Evolutionary conservation across 768 basidiomycete species (phyloP).

Genomic region (Russula virescens): DNA sequence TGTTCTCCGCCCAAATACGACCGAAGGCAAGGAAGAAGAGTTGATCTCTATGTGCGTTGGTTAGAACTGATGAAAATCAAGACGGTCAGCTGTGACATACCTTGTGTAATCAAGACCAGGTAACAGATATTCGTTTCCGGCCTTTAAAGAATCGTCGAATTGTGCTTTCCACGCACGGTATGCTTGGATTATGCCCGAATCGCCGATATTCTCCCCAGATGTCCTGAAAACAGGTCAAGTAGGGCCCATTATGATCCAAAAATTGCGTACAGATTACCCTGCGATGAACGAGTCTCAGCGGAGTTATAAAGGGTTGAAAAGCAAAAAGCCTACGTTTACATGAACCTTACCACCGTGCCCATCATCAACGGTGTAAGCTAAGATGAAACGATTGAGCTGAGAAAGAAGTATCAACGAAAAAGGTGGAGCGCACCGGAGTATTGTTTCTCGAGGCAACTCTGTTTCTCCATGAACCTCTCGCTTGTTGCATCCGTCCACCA

Average conservation of each 20-base stretch:
- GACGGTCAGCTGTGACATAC: constrained; percentile 33
- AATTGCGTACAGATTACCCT: constrained; percentile 71
- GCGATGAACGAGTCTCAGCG: constrained; percentile 1
- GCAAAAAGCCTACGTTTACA: constrained; percentile 63
- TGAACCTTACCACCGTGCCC: constrained; percentile 78
- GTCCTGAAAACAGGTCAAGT: constrained; percentile 44
- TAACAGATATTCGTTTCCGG: constrained; percentile 64
- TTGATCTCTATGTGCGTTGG: constrained; percentile 57
- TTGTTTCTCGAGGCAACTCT: constrained; percentile 87
- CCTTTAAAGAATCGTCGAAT: constrained; percentile 49
- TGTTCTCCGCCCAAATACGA: constrained; percentile 79
- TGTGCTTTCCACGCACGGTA: constrained; percentile 90
- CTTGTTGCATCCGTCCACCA: constrained; percentile 94
- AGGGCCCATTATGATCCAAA: not conserved
- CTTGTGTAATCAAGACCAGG: constrained; percentile 77
- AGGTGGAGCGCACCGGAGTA: constrained; percentile 56
- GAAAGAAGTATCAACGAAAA: not conserved
- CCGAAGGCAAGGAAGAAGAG: constrained; percentile 91
- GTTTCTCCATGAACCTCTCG: constrained; percentile 72
- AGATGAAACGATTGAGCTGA: not conserved
- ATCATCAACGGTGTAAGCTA: constrained; percentile 79
- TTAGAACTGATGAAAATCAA: not conserved
- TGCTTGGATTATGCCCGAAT: constrained; percentile 77
- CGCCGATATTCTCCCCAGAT: constrained; percentile 89
- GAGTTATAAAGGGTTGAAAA: constrained; percentile 8